These are phyloP conservation scores for Prosopis cineraria DNA, from an alignment of 306 rosid species.

Conservation along the genomic window DNA sequence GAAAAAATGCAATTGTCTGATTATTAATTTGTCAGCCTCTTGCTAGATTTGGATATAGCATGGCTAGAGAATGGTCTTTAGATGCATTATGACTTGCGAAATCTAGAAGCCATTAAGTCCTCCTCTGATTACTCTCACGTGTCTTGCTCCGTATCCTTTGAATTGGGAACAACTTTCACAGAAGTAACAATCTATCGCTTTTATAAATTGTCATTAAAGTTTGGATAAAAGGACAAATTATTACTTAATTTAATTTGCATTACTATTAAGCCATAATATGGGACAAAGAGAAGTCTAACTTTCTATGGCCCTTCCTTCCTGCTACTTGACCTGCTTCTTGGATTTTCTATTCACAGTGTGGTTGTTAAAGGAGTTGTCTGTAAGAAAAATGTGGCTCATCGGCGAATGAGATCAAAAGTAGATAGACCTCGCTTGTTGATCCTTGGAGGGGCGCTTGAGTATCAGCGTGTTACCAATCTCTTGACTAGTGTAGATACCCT, in stretches of 20 bases:
- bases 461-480: conserved; percentile 65
- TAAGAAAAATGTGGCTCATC: conserved; percentile 59
- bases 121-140: not conserved
- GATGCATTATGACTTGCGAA: not conserved
- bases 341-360: conserved; percentile 37
- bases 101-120: conserved; percentile 10
- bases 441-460: conserved; percentile 80
- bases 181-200: not conserved
- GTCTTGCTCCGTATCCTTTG: not conserved
- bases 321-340: not conserved
- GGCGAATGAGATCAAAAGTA: conserved; percentile 40
- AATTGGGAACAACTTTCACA: conserved; percentile 10
- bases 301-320: not conserved
- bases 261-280: not conserved
- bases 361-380: conserved; percentile 73
- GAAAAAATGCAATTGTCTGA: not conserved
- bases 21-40: not conserved
- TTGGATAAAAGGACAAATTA: not conserved
- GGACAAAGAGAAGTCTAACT: not conserved
- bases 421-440: conserved; percentile 59
- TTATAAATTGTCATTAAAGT: conserved; percentile 10
- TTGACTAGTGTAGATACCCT: conserved; percentile 72
- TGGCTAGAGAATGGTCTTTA: not conserved
- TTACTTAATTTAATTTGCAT: not conserved
- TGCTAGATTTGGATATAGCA: not conserved